Evolutionary conservation across 805 yeast species (phyloP).

Genomic region (Saccharomyces kudriavzevii): DNA sequence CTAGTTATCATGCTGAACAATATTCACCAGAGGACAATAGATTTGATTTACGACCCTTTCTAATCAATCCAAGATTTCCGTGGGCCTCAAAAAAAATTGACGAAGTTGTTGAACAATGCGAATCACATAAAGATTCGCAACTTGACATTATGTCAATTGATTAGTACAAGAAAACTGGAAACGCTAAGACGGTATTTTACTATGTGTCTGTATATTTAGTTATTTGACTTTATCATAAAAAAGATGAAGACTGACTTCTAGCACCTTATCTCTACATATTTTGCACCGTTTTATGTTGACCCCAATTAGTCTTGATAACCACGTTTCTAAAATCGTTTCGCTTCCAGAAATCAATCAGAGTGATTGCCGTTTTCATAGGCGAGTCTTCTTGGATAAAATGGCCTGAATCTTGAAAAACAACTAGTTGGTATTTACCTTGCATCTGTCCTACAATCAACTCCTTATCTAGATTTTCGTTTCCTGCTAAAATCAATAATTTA

Average conservation of each 20-base stretch:
- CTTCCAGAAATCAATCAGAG: slow-evolving; percentile 40
- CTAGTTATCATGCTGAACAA: slow-evolving; percentile 95
- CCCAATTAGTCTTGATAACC: slow-evolving; percentile 36
- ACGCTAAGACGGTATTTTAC: background rate
- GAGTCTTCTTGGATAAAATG: slow-evolving; percentile 94
- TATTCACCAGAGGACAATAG: slow-evolving; percentile 98
- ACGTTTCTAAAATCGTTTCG: slow-evolving; percentile 33
- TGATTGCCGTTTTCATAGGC: slow-evolving; percentile 57
- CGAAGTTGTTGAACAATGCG: slow-evolving; percentile 54
- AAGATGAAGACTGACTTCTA: background rate
- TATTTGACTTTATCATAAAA: background rate
- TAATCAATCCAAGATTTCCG: slow-evolving; percentile 80
- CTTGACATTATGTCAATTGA: slow-evolving; percentile 29
- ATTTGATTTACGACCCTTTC: slow-evolving; percentile 91
- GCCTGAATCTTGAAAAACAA: slow-evolving; percentile 74
- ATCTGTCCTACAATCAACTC: slow-evolving; percentile 87
- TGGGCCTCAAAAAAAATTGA: slow-evolving; percentile 90
- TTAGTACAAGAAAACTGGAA: slow-evolving; percentile 4
- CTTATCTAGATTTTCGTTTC: slow-evolving; percentile 82
- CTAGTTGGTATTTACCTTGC: slow-evolving; percentile 93
- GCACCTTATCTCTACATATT: background rate
- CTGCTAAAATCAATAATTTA: slow-evolving; percentile 73
- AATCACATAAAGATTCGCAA: slow-evolving; percentile 27
- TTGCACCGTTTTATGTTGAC: slow-evolving; percentile 7
- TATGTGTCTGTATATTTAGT: background rate